These are phyloP conservation scores for Neurospora hispaniola DNA, from an alignment of 495 filamentous ascomycete genomes.

Conservation along the genomic window DNA sequence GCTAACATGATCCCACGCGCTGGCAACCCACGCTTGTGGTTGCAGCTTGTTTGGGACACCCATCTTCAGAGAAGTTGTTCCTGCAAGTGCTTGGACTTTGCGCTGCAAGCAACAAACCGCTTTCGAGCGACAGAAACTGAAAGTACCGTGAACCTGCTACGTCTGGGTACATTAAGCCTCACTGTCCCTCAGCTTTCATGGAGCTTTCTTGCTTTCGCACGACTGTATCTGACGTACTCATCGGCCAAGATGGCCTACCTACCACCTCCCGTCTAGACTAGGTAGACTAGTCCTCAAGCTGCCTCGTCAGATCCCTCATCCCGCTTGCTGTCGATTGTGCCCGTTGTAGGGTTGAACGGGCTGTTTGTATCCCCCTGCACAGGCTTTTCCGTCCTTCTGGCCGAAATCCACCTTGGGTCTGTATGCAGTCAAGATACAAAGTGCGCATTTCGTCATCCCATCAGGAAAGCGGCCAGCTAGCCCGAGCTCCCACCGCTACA, in stretches of 20 bases:
- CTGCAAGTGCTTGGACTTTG: neutral
- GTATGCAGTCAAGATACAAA: neutral
- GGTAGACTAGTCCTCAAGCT: neutral
- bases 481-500: neutral
- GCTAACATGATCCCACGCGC: neutral
- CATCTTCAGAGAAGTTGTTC: neutral
- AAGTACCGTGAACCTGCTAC: neutral
- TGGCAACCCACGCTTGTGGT: neutral
- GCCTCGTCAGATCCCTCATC: neutral
- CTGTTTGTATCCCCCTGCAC: neutral
- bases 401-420: neutral
- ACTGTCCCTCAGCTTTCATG: neutral
- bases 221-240: neutral
- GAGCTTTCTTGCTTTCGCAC: neutral
- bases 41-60: neutral
- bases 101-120: neutral
- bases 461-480: neutral
- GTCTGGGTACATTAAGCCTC: neutral
- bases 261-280: neutral
- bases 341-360: neutral
- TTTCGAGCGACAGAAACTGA: neutral
- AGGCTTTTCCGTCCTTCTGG: neutral
- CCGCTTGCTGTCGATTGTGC: neutral
- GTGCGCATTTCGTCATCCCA: neutral
- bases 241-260: neutral